These are phyloP conservation scores for Pythium sukuiense DNA, from an alignment of 352 stramenopile species.

Conservation along the genomic window DNA sequence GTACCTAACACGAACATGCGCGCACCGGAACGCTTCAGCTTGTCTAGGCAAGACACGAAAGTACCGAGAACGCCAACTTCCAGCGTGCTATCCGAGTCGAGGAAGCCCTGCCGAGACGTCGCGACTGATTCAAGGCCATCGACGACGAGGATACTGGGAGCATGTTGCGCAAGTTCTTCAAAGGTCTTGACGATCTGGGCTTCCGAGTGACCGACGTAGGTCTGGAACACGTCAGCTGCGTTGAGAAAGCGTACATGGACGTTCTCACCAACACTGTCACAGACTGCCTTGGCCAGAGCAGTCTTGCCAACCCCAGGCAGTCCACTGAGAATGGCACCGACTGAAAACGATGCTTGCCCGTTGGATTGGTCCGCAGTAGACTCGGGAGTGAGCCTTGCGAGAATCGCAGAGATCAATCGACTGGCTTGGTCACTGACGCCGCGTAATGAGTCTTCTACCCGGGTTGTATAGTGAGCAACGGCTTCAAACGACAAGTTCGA, in stretches of 20 bases:
- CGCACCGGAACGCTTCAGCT: constrained; percentile 39
- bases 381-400: constrained; percentile 29
- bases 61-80: constrained; percentile 81
- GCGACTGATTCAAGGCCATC: constrained; percentile 92
- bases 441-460: constrained; percentile 40
- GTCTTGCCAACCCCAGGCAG: constrained; percentile 79
- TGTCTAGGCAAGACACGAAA: constrained; percentile 86
- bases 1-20: constrained; percentile 73
- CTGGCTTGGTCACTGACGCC: constrained; percentile 40
- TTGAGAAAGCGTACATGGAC: constrained; percentile 55
- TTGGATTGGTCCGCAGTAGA: neutral
- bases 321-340: constrained; percentile 68
- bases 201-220: constrained; percentile 91
- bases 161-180: constrained; percentile 42
- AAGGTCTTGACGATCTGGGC: constrained; percentile 64
- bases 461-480: constrained; percentile 29
- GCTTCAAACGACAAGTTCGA: constrained; percentile 19
- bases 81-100: constrained; percentile 59
- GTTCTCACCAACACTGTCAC: constrained; percentile 29
- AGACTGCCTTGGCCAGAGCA: constrained; percentile 45
- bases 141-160: constrained; percentile 74
- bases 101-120: constrained; percentile 49
- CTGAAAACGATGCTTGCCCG: constrained; percentile 3
- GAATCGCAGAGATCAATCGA: constrained; percentile 40
- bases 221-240: constrained; percentile 94